Evolutionary conservation across 306 rosid genomes (phyloP).

Genomic region (Medicago arabica): DNA sequence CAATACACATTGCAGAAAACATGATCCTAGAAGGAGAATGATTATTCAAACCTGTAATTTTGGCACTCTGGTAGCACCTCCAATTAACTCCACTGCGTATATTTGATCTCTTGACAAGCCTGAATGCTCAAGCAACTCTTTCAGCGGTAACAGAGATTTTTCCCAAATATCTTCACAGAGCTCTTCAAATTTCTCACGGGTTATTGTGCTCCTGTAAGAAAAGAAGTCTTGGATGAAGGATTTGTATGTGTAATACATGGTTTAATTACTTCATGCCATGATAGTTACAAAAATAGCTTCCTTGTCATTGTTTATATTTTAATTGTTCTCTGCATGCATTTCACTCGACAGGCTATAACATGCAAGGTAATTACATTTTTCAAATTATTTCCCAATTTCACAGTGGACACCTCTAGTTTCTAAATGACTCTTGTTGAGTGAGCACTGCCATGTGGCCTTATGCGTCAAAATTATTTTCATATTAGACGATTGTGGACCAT

Average conservation of each 20-base stretch:
- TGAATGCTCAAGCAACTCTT: conserved; percentile 75
- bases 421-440: conserved; percentile 16
- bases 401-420: not conserved
- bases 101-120: conserved; percentile 70
- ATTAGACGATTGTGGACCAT: conserved; percentile 5
- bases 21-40: conserved; percentile 31
- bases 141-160: conserved; percentile 78
- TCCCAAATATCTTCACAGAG: conserved; percentile 95
- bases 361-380: conserved; percentile 19
- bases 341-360: conserved; percentile 20
- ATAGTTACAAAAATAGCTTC: conserved; percentile 22
- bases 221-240: conserved; percentile 36
- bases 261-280: conserved; percentile 16
- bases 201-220: conserved; percentile 81
- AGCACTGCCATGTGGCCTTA: not conserved
- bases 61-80: conserved; percentile 98
- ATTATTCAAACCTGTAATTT: conserved; percentile 82
- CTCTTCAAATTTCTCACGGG: conserved; percentile 95
- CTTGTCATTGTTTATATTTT: conserved; percentile 21
- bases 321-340: conserved; percentile 3
- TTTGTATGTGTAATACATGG: not conserved
- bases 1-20: conserved; percentile 26
- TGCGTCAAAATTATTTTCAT: conserved; percentile 10
- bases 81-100: conserved; percentile 92
- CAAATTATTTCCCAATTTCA: conserved; percentile 23